Evolutionary conservation across 371 early-diverging fungal genomes (phyloP), one percentile per base, ranked within the genome.

Genomic region (Sporodiniella umbellata): DNA sequence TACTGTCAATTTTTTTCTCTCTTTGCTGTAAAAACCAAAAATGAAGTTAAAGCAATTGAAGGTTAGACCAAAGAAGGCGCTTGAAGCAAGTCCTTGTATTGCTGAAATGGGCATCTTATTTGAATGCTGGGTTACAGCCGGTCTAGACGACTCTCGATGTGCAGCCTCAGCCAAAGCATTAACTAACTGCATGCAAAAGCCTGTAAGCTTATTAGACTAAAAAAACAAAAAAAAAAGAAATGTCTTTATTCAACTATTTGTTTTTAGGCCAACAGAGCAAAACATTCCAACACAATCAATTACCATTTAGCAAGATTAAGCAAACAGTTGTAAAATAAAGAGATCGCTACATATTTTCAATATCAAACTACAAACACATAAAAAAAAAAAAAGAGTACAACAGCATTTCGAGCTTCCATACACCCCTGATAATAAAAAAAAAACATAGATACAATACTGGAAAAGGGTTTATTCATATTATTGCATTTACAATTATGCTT

Each of bases 11-110:
- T 28, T 28, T 28, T 28, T 28, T 28, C 24, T 45, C 8, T 33
- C 28, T 46, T 19, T 33, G 22, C 43, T 28, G 26, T 22, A 14
- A 35, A 33, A 37, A 26, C 19, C 22, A 33, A 64, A 46, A 30
- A 83, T 83, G 84, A 81, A 79, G 64, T 79, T 81, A 61, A 84
- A 80, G 68, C 75, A 80, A 59, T 77, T 84, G 50, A 80, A 80
- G 60, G 81, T 81, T 38, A 71, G 79, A 64, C 84, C 84, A 42
- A 76, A 77, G 62, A 84, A 84, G 73, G 61, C 80, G 28, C 45
- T 81, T 45, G 78, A 81, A 66, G 75, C 80, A 38, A 80, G 78
- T 57, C 84, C 81, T 31, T 84, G 84, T 50, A 64, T 84, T 26
- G 79, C 66, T 30, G 81, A 84, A 71, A 80, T 84, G 81, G 81